Evolutionary conservation across 2,329 filamentous ascomycete genomes (phyloP).

Genomic region (Dryadomyces quercivorus): DNA sequence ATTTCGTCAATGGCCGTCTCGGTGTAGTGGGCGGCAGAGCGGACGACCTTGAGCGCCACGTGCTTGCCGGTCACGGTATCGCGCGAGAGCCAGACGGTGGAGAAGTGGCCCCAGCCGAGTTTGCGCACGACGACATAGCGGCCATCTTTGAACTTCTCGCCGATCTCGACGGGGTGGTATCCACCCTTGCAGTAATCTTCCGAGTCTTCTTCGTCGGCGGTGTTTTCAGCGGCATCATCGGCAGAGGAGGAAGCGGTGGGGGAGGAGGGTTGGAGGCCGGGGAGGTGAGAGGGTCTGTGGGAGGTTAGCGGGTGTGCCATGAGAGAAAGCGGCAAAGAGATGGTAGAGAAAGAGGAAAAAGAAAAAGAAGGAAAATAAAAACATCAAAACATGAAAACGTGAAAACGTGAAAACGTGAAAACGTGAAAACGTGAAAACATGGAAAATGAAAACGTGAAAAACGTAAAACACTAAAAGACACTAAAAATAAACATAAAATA

Average conservation of each 20-base stretch:
- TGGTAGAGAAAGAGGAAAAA: neutral
- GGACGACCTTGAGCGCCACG: constrained; percentile 94
- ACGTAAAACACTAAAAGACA: no score
- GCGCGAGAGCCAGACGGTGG: constrained; percentile 78
- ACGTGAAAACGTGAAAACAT: no score
- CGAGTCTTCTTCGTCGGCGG: constrained; percentile 95
- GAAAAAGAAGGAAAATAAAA: neutral
- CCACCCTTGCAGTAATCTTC: constrained; percentile 99
- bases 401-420: no score
- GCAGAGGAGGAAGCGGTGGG: constrained; percentile 66
- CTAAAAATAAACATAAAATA: no score
- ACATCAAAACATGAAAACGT: no score
- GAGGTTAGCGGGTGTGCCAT: constrained; percentile 15
- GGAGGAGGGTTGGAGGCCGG: constrained; percentile 58
- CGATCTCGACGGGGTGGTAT: constrained; percentile 88
- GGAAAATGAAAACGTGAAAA: no score
- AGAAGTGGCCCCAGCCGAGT: constrained; percentile 96
- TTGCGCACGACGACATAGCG: constrained; percentile 95
- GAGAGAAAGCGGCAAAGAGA: neutral
- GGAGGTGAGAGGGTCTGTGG: constrained; percentile 29
- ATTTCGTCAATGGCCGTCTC: constrained; percentile 99
- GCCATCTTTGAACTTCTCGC: constrained; percentile 95
- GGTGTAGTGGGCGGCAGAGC: constrained; percentile 95
- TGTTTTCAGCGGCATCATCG: constrained; percentile 80
- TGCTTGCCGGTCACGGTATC: constrained; percentile 87